Conservation (phyloP, 2,329 filamentous ascomycete genomes). For the Aspergillus candidus region DNA sequence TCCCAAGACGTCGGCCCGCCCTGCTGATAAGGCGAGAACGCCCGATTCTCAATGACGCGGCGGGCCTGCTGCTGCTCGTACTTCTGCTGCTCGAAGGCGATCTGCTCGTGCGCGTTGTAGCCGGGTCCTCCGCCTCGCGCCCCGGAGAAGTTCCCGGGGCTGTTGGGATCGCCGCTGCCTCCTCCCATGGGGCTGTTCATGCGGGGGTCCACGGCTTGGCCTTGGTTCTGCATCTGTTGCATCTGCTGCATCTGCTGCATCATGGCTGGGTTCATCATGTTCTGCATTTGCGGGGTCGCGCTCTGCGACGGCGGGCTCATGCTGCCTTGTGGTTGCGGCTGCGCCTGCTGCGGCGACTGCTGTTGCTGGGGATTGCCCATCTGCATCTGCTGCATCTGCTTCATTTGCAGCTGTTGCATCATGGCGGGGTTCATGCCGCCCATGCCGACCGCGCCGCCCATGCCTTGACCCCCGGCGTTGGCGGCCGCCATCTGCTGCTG, state of each 20-base stretch:
- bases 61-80: constrained; percentile 64
- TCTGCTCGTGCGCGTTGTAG: constrained; percentile 66
- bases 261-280: constrained; percentile 65
- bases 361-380: constrained; percentile 42
- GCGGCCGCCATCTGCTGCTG: constrained; percentile 73
- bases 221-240: constrained; percentile 47
- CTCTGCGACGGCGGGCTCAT: constrained; percentile 34
- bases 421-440: constrained; percentile 65
- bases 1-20: constrained; percentile 84
- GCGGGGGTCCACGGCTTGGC: constrained; percentile 34
- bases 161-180: constrained; percentile 34
- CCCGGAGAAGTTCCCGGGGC: constrained; percentile 41
- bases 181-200: constrained; percentile 23
- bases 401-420: constrained; percentile 58
- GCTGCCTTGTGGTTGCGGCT: constrained; percentile 26
- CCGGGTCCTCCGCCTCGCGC: constrained; percentile 44
- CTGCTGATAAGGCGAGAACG: constrained; percentile 41
- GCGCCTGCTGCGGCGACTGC: no score
- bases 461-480: constrained; percentile 37
- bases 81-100: constrained; percentile 71
- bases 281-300: constrained; percentile 51
- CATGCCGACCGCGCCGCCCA: constrained; percentile 52
- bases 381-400: constrained; percentile 54
- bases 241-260: constrained; percentile 69
- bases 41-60: constrained; percentile 43